Conservation (phyloP, 148 eudicot genomes). For the Camellia sinensis region DNA sequence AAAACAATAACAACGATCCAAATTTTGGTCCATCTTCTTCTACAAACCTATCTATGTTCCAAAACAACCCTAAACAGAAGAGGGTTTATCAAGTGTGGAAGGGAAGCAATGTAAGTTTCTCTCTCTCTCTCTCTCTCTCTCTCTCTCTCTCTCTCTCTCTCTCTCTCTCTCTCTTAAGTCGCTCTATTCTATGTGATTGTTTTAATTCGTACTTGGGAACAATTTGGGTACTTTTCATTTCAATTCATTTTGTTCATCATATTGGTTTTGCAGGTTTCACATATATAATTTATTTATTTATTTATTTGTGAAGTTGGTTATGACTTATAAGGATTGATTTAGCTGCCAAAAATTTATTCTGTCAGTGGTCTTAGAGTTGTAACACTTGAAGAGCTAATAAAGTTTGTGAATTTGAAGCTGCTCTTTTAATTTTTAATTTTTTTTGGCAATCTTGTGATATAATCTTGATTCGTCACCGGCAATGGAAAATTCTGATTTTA, state of each 20-base stretch:
- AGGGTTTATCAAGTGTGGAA: conserved; percentile 80
- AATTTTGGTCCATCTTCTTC: conserved; percentile 8
- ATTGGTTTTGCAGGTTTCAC: not conserved
- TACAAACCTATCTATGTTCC: conserved; percentile 24
- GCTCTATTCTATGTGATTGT: too few relatives aligned
- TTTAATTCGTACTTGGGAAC: not conserved
- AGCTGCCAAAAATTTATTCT: not conserved
- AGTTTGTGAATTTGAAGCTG: not conserved
- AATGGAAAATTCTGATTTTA: not conserved
- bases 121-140: not conserved
- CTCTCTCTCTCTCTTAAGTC: not conserved
- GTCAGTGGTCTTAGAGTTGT: not conserved
- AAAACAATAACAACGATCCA: not conserved
- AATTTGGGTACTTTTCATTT: not conserved
- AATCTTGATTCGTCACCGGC: not conserved
- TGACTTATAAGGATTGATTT: not conserved
- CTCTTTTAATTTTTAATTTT: not conserved
- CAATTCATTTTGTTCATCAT: not conserved
- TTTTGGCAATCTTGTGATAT: not conserved
- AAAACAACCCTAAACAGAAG: conserved; percentile 25
- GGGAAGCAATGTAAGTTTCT: conserved; percentile 64
- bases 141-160: not conserved
- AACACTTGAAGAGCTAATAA: not conserved
- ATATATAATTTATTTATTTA: not conserved
- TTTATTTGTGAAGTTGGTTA: not conserved